These are phyloP conservation scores for Dactylis glomerata DNA, from an alignment of 176 grass and related monocot genomes.

Conservation along the genomic window DNA sequence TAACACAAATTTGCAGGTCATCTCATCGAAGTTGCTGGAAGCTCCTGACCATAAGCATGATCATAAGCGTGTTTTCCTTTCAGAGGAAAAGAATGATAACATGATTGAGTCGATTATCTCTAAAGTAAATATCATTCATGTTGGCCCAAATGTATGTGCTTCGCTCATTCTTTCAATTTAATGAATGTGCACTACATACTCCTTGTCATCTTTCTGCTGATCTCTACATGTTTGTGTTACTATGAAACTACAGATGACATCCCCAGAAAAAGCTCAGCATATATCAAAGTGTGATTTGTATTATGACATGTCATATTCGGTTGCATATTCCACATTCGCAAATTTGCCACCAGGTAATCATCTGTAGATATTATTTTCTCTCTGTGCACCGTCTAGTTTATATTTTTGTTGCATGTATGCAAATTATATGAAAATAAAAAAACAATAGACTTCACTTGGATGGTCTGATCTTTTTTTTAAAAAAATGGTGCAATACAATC, in stretches of 20 bases:
- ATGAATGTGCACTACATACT: not conserved
- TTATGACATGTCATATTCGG: constrained; percentile 65
- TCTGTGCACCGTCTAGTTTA: not conserved
- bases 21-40: constrained; percentile 21
- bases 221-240: not conserved
- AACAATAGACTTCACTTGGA: not conserved
- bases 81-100: not conserved
- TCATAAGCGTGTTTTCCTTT: not conserved
- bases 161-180: not conserved
- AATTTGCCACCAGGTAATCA: constrained; percentile 53
- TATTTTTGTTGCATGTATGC: not conserved
- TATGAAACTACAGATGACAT: constrained; percentile 26
- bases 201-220: not conserved
- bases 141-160: not conserved
- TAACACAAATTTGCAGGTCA: constrained; percentile 8
- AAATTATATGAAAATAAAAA: not conserved
- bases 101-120: not conserved
- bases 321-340: constrained; percentile 55
- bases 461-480: not conserved
- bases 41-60: constrained; percentile 1
- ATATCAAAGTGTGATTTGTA: constrained; percentile 51
- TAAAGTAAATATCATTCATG: constrained; percentile 9
- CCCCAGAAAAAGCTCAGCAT: constrained; percentile 26
- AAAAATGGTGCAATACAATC: not conserved
- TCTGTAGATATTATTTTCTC: not conserved